A percentile compares a stretch with the other conserved stretches of the same genome.
These are phyloP conservation scores for Penicillium longicatenatum DNA, from an alignment of 495 filamentous ascomycete genomes.

Conservation along the genomic window DNA sequence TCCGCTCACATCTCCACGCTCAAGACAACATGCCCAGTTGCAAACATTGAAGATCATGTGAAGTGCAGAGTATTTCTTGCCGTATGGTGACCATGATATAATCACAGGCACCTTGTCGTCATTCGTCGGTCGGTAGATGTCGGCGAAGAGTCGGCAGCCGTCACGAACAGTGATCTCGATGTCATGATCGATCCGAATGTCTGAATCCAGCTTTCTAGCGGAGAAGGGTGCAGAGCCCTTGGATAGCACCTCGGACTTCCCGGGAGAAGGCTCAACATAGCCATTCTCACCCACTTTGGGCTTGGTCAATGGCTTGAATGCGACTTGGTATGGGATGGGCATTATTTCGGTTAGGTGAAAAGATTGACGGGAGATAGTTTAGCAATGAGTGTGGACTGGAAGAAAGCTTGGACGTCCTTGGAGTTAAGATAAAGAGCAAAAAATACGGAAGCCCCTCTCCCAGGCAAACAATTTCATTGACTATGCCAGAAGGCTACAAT, in stretches of 20 bases:
- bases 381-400: no score
- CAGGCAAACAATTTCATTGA: no score
- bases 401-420: neutral
- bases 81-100: conserved; percentile 39
- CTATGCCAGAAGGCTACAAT: no score
- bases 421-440: no score
- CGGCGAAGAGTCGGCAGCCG: conserved; percentile 31
- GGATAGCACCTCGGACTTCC: conserved; percentile 31
- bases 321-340: conserved; percentile 34
- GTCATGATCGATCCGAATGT: conserved; percentile 33
- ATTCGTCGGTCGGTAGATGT: conserved; percentile 38
- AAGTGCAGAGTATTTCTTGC: conserved; percentile 37
- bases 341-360: conserved; percentile 8
- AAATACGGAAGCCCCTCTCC: no score
- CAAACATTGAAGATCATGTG: conserved; percentile 26
- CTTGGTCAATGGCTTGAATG: conserved; percentile 32
- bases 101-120: conserved; percentile 38
- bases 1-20: conserved; percentile 15
- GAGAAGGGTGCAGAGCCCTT: conserved; percentile 34
- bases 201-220: conserved; percentile 23
- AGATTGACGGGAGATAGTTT: neutral
- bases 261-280: conserved; percentile 28
- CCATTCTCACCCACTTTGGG: conserved; percentile 33
- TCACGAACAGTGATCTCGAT: conserved; percentile 35
- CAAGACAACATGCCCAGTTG: conserved; percentile 28